Base-by-base conservation (phyloP, 371 early-diverging fungal species). In the Syncephalis plumigaleata region DNA sequence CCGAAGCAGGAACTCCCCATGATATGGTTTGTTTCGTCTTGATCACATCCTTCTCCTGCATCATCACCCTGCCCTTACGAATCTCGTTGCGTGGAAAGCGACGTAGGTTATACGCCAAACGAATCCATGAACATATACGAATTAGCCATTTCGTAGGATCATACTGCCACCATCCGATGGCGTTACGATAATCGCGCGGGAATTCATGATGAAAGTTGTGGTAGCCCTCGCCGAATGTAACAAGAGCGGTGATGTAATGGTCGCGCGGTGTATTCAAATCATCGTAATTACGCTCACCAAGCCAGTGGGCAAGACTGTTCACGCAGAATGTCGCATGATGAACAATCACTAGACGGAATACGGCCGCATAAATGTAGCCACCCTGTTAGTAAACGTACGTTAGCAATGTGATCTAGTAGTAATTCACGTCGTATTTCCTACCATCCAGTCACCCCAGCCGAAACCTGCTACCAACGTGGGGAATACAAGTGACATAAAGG, bases 111-210 rank as follows among this genome's bases (percentile, higher is more conserved):
- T 80, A 84, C 13, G 91, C 80, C 13, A 89, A 66, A n/a, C 87
- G 88, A 44, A 90, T 3, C 38, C 65, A 57, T 11, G 82, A 70
- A 39, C 61, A 56, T 9, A 61, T 9, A 46, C 68, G 68, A 53
- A 94, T 91, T 36, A 87, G 58, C 93, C 92, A 92, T 63, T 91
- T 94, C 55, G 95, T 91, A 22, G 95, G 95, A 54, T 94, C 92
- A 59, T 90, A 94, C 68, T 94, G 91, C 50, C 76, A 77, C 54
- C 71, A 81, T 50, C 66, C 57, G 62, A 94, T 81, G 39, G 89
- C 93, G 55, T 94, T 94, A 51, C 95, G 81, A 67, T 88, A 94
- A 67, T 94, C 95, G 52, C 79, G 74, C 49, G 95, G 95, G 73
- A 91, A 94, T 64, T 91, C 84, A 67, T 91, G 92, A 53, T 89